Evolutionary conservation across 352 stramenopile species (phyloP), one percentile per base, ranked within the genome.

Genomic region (Pythium insidiosum): DNA sequence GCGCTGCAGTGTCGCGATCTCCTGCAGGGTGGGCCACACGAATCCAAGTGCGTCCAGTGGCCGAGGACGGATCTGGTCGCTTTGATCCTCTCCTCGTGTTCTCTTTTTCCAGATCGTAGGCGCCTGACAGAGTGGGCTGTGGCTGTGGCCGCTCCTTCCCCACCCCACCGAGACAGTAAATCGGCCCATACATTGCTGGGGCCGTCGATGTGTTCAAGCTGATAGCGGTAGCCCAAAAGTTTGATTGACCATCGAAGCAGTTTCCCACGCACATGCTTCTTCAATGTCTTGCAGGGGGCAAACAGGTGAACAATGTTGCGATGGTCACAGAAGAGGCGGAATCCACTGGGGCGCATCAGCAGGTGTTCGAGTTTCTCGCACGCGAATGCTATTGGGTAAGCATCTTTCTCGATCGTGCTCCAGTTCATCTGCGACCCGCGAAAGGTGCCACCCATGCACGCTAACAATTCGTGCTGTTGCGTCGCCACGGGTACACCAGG

Each of bases 301-400:
- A n/a, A n/a, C n/a, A n/a, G n/a, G n/a, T 57, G 24, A 12, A 53
- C 26, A n/a, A 52, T 43, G 15, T 58, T 58, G 4, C 42, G 23
- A 16, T 57, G 41, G 33, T 63, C 44, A 25, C 49, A 63, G 28
- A 56, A 63, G 12, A 59, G 21, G 16, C 38, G 34, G 35, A 61
- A 64, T 16, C 38, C 35, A 28, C 53, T 19, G 3, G 28, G 53
- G 22, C 45, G 19, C 10, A 58, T 22, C 5, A 66, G 46, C 20
- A 61, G 39, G 35, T 55, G 47, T 24, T 61, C 39, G 0, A 61
- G 41, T 2, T 55, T 38, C n/a, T 57, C 46, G 22, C 56, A 64
- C 7, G 51, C 37, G 20, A 23, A 28, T n/a, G n/a, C n/a, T n/a
- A n/a, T n/a, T n/a, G n/a, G n/a, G n/a, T n/a, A n/a, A n/a, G n/a